Conservation (phyloP, 768 basidiomycete genomes). For the Lentinula boryana region DNA sequence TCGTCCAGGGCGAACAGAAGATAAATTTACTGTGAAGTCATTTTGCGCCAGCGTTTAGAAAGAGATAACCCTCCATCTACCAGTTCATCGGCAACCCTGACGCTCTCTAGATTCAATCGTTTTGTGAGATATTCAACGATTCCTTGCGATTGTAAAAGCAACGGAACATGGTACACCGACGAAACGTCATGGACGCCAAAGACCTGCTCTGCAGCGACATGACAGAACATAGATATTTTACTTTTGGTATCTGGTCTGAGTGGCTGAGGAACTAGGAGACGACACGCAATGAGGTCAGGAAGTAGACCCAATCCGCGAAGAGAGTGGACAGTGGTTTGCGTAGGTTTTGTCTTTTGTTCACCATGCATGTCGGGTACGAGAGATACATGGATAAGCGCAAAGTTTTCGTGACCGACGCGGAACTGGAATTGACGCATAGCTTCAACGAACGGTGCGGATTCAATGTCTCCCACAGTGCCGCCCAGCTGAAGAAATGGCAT, state of each 20-base stretch:
- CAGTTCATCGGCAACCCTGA: constrained; percentile 53
- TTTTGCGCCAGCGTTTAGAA: constrained; percentile 71
- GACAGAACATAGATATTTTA: constrained; percentile 99
- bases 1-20: not conserved
- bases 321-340: constrained; percentile 94
- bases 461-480: constrained; percentile 97
- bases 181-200: constrained; percentile 94
- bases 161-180: constrained; percentile 95
- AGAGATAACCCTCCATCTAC: constrained; percentile 56
- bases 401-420: constrained; percentile 93
- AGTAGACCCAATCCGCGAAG: constrained; percentile 87
- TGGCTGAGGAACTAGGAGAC: constrained; percentile 72
- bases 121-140: constrained; percentile 79
- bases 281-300: constrained; percentile 94
- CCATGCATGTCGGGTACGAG: constrained; percentile 99
- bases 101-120: constrained; percentile 64
- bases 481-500: constrained; percentile 62
- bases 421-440: constrained; percentile 99
- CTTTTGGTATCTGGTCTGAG: constrained; percentile 83
- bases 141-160: constrained; percentile 89
- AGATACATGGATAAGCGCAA: constrained; percentile 94
- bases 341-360: constrained; percentile 99
- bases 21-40: constrained; percentile 68
- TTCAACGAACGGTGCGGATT: constrained; percentile 96
- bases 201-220: constrained; percentile 84